Percentiles rank a stretch among this genome's conserved stretches.
These are phyloP conservation scores for Lentinula detonsa DNA, from an alignment of 768 basidiomycete genomes.

Conservation along the genomic window DNA sequence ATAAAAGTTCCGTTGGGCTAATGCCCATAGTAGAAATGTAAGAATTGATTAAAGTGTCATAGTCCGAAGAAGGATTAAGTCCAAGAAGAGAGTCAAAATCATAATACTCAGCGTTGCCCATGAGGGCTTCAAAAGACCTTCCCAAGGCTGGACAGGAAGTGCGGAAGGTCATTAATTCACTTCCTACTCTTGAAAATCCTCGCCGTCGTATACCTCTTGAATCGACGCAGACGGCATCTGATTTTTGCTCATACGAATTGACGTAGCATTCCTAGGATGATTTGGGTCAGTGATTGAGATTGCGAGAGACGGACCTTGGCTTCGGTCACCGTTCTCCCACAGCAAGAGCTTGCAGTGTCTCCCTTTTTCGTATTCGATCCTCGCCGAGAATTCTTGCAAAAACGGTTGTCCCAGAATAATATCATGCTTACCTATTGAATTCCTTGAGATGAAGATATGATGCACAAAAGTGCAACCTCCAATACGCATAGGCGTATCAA, in stretches of 20 bases:
- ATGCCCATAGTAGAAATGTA: background rate
- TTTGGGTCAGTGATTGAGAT: background rate
- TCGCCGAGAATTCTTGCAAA: constrained; percentile 4
- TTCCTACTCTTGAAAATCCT: background rate
- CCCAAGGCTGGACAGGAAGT: background rate
- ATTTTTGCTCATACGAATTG: background rate
- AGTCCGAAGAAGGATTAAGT: background rate
- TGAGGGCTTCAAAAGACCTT: constrained; percentile 12
- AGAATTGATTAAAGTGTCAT: background rate
- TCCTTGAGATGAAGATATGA: constrained; percentile 17
- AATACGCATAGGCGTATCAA: constrained; percentile 10
- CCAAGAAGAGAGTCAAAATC: background rate
- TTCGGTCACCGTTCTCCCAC: background rate
- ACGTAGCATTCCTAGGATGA: background rate
- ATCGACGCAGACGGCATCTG: background rate
- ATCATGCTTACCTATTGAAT: constrained; percentile 8
- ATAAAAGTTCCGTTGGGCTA: background rate
- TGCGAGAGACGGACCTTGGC: background rate
- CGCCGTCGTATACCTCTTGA: background rate
- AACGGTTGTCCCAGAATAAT: constrained; percentile 15
- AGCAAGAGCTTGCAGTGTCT: background rate
- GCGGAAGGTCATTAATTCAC: background rate
- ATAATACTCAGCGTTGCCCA: background rate
- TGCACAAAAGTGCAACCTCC: constrained; percentile 17
- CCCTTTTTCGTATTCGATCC: constrained; percentile 5